Percentiles rank a stretch among this genome's conserved stretches.
These are phyloP conservation scores for Lasiodiplodia sp. DNA, from an alignment of 2,329 filamentous ascomycete genomes.

Conservation along the genomic window DNA sequence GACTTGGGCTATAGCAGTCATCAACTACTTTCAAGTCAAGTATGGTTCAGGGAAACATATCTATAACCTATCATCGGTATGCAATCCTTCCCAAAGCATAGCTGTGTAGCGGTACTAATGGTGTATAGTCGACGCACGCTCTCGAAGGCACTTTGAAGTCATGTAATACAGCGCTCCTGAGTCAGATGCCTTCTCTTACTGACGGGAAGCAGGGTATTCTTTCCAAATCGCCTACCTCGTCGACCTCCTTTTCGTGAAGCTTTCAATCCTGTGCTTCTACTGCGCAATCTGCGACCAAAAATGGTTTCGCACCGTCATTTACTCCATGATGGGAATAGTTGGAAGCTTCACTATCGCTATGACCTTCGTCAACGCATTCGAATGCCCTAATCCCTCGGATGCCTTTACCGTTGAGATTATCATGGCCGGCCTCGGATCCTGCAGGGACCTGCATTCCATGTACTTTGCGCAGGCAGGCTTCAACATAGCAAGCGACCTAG, in stretches of 20 bases:
- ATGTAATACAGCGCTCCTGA: conserved; percentile 20
- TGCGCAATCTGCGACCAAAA: conserved; percentile 43
- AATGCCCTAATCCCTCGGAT: conserved; percentile 43
- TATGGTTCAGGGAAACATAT: conserved; percentile 40
- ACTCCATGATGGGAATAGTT: conserved; percentile 42
- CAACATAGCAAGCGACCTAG: conserved; percentile 52
- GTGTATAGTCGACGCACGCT: not conserved
- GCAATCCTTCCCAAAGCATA: no score
- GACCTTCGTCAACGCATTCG: conserved; percentile 41
- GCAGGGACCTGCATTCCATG: conserved; percentile 42
- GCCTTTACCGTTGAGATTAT: conserved; percentile 39
- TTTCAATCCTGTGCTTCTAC: conserved; percentile 47
- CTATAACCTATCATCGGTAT: conserved; percentile 27
- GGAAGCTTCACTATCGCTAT: conserved; percentile 41
- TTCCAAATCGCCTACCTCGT: conserved; percentile 41
- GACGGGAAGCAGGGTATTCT: conserved; percentile 34
- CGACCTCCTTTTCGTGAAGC: conserved; percentile 42
- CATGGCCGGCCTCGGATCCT: conserved; percentile 37
- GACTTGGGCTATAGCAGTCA: conserved; percentile 45
- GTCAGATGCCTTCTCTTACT: not conserved
- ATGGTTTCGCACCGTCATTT: conserved; percentile 41
- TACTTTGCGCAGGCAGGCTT: conserved; percentile 48
- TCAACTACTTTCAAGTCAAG: conserved; percentile 45
- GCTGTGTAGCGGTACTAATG: not conserved
- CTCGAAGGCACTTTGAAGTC: conserved; percentile 32